Conservation (phyloP, 495 filamentous ascomycete genomes). For the Clavariopsis aquatica region DNA sequence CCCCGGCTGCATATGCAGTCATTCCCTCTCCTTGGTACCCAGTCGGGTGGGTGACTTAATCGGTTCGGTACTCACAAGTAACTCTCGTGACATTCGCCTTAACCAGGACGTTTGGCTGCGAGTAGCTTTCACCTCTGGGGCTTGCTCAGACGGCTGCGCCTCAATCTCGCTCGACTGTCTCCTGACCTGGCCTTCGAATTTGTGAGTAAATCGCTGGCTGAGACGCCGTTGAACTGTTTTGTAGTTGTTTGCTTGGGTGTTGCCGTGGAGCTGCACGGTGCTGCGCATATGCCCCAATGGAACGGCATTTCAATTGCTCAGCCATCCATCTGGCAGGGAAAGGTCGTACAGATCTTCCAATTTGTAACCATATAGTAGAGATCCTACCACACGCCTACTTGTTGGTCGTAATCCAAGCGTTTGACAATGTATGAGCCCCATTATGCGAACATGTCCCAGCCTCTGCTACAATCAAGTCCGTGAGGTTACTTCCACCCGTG, state of each 20-base stretch:
- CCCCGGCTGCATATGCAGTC: conserved; percentile 10
- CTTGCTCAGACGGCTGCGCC: conserved; percentile 6
- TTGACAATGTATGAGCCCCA: not conserved
- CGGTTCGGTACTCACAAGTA: not conserved
- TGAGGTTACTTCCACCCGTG: not conserved
- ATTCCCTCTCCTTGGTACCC: conserved; percentile 15
- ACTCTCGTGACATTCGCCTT: conserved; percentile 3
- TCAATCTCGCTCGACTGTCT: conserved; percentile 5
- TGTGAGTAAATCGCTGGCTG: not conserved
- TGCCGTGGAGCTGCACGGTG: not conserved
- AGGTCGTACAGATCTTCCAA: conserved; percentile 1
- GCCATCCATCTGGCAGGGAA: conserved; percentile 14
- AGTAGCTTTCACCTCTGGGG: not conserved
- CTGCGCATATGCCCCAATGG: not conserved
- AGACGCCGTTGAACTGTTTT: not conserved
- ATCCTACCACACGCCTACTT: not conserved
- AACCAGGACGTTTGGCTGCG: not conserved
- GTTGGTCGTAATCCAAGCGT: not conserved
- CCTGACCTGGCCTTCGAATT: not conserved
- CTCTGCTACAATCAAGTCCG: not conserved
- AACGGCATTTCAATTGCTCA: conserved; percentile 6
- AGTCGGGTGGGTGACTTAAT: conserved; percentile 3
- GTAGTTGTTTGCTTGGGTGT: not conserved
- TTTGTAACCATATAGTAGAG: conserved; percentile 1
- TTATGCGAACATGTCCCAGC: not conserved